Base-by-base conservation (phyloP, 331 rosid species). In the Acacia concinna region DNA sequence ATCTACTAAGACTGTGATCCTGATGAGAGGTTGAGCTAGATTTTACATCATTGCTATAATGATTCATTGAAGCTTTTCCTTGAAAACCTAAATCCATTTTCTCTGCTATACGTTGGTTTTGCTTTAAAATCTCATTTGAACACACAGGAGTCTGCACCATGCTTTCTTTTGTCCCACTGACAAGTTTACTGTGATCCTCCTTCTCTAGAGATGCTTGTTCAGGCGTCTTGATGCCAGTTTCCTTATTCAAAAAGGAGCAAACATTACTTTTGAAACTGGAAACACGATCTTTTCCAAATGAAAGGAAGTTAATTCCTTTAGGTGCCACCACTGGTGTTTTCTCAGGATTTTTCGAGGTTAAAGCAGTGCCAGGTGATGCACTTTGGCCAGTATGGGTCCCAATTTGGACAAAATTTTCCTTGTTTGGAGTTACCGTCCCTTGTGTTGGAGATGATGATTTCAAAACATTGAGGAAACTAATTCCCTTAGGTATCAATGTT, bases 241-340 rank as follows among this genome's bases (percentile, higher is more conserved):
- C 57, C 78, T 63, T 60, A 44, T 57, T 44, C 30, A 52, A 35
- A 71, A 41, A 15, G 74, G 84, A 85, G 71, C 76, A n/a, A 38
- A 56, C 41, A 63, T 79, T 44, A 44, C 82, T 82, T 41, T 52
- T 78, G 59, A 44, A 70, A 65, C 80, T 49, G 78, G 83, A 81
- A 78, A 84, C 74, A 68, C 80, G 66, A 78, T 77, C 83, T 76
- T 84, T 82, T 9, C 89, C 92, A 54, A 88, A 89, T 27, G 88
- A 88, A 47, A 81, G 85, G 40, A 85, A 82, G 79, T 84, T 90
- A 11, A 82, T 76, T 82, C 89, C 94, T 75, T 82, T 87, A 0
- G 86, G 84, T 7, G 77, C 66, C 59, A 20, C 79, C 28, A 65
- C 14, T 8, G 83, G 72, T 32, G 56, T 78, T 83, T 85, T 84